Evolutionary conservation across 169 alveolate genomes (phyloP), one percentile per base, ranked within the genome.

Genomic region (Eimeria sp.): DNA sequence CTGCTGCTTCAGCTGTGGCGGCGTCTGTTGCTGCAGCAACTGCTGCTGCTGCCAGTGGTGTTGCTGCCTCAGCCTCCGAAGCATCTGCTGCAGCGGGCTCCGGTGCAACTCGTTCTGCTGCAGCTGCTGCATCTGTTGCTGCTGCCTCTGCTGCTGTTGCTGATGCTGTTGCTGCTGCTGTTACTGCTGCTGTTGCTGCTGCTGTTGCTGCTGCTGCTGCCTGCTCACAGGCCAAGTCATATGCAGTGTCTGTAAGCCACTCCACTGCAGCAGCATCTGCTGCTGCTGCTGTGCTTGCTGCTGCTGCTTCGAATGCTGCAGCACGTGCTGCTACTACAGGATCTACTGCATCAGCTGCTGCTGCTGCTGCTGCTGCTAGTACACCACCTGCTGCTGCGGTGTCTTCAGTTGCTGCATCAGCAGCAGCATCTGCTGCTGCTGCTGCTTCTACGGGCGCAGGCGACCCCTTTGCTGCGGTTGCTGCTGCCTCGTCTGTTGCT

Each of bases 161-260:
- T 25, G 13, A 10, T 74, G n/a, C 58, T 74, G 83, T 60, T 8
- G 43, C 66, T 43, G 87, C 87, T 77, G 80, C 80, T 6, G 1
- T 4, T 13, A 43, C 68, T 78, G 89, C 71, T 43, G 83, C 14
- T 40, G 56, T 58, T 40, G 58, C 83, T 20, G 83, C 10, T 43
- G 83, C 30, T 74, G 83, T 58, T 74, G 83, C 56, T 37, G 58
- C 83, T 74, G 83, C 83, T 74, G 83, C 56, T 74, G 83, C 58
- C 43, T 40, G 83, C 30, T 11, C 30, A 14, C 56, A 37, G 58
- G 58, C 83, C 58, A 74, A 74, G 18, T 9, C n/a, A 46, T 49
- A 78, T 16, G 89, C 89, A 9, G 71, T 52, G 60, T 43, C 68
- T 78, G 89, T 52, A 4, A 78, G 68, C 66, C 33, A 49, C 89